A percentile compares a stretch with the other conserved stretches of the same genome.
phyloP scores from a whole-genome alignment of 148 eudicot genomes.

The Heliamphora exappendiculata region DNA sequence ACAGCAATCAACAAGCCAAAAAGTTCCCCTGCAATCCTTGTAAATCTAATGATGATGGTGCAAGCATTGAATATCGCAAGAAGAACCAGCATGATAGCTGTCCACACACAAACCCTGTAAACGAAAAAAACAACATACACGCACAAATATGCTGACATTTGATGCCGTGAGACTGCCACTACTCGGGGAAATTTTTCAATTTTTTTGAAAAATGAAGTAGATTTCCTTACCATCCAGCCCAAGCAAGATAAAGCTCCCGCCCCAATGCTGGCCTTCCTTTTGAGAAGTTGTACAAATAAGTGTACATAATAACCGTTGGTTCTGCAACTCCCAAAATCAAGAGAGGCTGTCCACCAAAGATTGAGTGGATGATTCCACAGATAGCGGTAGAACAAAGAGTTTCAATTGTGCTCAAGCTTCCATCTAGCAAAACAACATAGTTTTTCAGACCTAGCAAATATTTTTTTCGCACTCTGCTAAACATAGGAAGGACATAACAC shows the following conservation, averaged over 20 bases:
- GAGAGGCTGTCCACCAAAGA: constrained; percentile 63
- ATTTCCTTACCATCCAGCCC: constrained; percentile 54
- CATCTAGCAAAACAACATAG: constrained; percentile 27
- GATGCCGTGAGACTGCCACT: background rate
- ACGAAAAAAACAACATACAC: background rate
- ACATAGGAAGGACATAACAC: background rate
- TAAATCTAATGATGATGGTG: constrained; percentile 48
- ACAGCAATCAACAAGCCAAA: constrained; percentile 66
- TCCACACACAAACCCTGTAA: constrained; percentile 64
- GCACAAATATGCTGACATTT: background rate
- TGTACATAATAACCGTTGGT: constrained; percentile 59
- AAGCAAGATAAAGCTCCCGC: constrained; percentile 44
- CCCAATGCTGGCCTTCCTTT: constrained; percentile 37
- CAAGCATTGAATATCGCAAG: constrained; percentile 62
- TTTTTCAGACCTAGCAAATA: background rate
- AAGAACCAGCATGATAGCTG: constrained; percentile 42
- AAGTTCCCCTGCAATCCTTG: constrained; percentile 64
- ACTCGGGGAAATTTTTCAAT: no score
- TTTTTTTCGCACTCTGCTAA: background rate
- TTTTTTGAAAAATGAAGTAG: background rate
- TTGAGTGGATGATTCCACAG: constrained; percentile 59
- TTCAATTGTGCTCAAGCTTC: constrained; percentile 60
- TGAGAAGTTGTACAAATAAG: constrained; percentile 43
- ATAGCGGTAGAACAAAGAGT: constrained; percentile 57
- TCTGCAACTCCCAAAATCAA: constrained; percentile 67